Conservation (phyloP, 2,329 filamentous ascomycete genomes). For the Trichophyton benhamiae region DNA sequence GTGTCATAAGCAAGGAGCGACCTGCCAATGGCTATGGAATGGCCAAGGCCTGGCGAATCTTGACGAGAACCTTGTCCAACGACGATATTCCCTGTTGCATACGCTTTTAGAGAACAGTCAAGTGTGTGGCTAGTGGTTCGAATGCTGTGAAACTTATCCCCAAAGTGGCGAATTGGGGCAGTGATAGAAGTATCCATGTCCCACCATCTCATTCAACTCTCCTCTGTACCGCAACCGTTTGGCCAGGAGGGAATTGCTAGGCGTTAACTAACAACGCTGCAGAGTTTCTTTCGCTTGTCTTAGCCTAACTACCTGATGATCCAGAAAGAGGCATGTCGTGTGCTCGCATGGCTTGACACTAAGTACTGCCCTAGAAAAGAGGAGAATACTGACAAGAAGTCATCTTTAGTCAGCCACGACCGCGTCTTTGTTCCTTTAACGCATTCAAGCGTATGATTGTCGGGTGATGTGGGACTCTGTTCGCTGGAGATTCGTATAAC, state of each 20-base stretch:
- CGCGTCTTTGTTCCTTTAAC: background rate
- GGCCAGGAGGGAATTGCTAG: background rate
- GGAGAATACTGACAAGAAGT: background rate
- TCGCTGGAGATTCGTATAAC: background rate
- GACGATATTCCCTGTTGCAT: background rate
- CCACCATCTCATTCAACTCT: background rate
- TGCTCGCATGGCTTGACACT: background rate
- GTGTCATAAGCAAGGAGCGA: background rate
- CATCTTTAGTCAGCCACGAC: background rate
- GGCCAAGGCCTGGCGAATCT: background rate
- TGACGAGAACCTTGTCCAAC: constrained; percentile 1
- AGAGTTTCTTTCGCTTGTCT: background rate
- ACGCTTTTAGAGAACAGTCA: background rate
- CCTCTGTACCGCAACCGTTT: background rate
- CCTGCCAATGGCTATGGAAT: background rate
- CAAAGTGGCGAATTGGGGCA: constrained; percentile 3
- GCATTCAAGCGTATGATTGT: background rate
- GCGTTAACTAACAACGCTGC: background rate
- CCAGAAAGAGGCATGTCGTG: too few species aligned
- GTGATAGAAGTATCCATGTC: background rate
- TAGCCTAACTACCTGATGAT: too few species aligned
- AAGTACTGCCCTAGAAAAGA: background rate
- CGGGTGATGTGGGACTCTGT: background rate
- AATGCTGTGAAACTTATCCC: background rate
- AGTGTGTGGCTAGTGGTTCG: constrained; percentile 2